Conservation (phyloP, 805 yeast species). For the Saccharomycopsis malanga region DNA sequence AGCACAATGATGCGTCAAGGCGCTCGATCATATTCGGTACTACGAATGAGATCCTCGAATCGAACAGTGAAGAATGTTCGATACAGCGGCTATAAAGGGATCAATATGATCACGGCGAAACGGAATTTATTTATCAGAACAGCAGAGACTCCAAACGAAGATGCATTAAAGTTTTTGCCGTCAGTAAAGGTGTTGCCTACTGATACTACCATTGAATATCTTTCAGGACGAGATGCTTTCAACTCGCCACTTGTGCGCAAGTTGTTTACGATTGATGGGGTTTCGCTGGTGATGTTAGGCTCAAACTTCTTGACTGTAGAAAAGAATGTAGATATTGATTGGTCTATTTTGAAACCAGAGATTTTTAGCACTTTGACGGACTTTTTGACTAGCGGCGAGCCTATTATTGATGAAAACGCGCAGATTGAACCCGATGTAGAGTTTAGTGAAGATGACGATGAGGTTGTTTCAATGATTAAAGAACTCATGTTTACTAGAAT, state of each 20-base stretch:
- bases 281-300: constrained; percentile 72
- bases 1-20: too few relatives aligned
- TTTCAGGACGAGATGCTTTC: constrained; percentile 67
- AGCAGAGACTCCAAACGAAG: constrained; percentile 77
- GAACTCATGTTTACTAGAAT: constrained; percentile 64
- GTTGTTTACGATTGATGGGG: constrained; percentile 69
- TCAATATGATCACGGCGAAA: neutral
- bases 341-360: constrained; percentile 62
- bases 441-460: constrained; percentile 57
- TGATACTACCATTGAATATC: constrained; percentile 62
- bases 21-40: too few relatives aligned
- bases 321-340: constrained; percentile 43
- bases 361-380: constrained; percentile 38
- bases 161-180: constrained; percentile 80
- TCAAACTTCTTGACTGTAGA: constrained; percentile 78
- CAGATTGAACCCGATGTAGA: constrained; percentile 26
- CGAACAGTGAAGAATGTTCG: too few relatives aligned
- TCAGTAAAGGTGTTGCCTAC: constrained; percentile 59
- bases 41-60: too few relatives aligned
- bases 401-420: constrained; percentile 38
- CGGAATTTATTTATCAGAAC: constrained; percentile 63
- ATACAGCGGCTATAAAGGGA: too few relatives aligned
- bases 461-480: constrained; percentile 57
- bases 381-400: constrained; percentile 35
- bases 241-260: constrained; percentile 72